phyloP scores from a whole-genome alignment of 441 rosid genomes.

The Eutrema salsugineum region DNA sequence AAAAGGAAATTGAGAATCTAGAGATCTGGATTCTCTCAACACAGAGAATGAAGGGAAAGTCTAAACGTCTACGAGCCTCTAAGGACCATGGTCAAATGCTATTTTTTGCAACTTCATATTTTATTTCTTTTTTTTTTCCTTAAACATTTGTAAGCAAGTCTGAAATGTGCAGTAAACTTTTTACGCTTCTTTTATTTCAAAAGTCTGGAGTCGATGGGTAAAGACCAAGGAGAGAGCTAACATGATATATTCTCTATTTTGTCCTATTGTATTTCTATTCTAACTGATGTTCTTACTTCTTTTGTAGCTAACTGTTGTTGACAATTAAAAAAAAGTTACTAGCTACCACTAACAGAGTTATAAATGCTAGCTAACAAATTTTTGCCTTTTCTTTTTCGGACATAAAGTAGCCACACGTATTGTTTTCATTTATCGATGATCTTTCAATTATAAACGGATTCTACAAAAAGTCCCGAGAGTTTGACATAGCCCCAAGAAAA shows the following conservation, averaged over 20 bases:
- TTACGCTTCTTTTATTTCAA: not conserved
- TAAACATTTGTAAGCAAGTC: not conserved
- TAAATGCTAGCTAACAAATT: too few relatives aligned
- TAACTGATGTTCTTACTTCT: not conserved
- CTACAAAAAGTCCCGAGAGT: not conserved
- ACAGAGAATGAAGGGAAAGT: not conserved
- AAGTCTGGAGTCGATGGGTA: not conserved
- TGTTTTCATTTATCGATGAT: not conserved
- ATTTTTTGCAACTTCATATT: not conserved
- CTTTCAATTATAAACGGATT: not conserved
- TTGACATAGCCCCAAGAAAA: not conserved
- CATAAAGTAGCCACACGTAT: too few relatives aligned
- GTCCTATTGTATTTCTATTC: not conserved
- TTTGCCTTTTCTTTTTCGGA: too few relatives aligned
- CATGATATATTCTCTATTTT: not conserved
- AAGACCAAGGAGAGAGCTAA: not conserved
- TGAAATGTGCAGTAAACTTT: conserved; percentile 10
- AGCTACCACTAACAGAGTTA: too few relatives aligned
- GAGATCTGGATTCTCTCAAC: not conserved
- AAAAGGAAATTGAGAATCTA: not conserved
- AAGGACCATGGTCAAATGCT: not conserved
- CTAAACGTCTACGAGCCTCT: not conserved
- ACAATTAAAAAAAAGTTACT: not conserved
- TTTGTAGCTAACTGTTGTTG: not conserved
- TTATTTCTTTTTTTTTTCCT: not conserved